These are phyloP conservation scores for Euryodendron excelsum DNA, from an alignment of 148 eudicot genomes.

Conservation along the genomic window DNA sequence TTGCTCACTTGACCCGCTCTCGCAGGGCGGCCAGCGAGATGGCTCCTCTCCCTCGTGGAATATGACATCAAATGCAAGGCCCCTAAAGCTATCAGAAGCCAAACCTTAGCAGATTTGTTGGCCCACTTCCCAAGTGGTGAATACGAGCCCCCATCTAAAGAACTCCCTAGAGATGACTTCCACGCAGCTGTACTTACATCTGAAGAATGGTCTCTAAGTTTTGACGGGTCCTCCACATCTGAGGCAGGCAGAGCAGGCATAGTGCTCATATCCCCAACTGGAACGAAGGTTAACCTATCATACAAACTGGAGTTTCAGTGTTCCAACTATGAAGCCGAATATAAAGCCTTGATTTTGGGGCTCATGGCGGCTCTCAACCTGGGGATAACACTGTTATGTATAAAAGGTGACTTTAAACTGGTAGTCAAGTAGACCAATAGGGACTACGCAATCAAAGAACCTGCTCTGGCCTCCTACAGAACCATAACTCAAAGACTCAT, in stretches of 20 bases:
- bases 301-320: neutral
- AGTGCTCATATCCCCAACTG: neutral
- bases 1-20: neutral
- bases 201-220: neutral
- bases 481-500: neutral
- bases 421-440: too few species aligned
- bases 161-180: neutral
- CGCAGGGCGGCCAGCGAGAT: neutral
- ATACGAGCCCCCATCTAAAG: too few species aligned
- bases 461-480: too few species aligned
- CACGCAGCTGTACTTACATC: too few species aligned
- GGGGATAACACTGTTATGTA: neutral
- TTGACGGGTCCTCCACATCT: neutral
- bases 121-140: too few species aligned
- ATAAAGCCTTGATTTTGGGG: neutral
- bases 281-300: neutral
- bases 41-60: neutral
- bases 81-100: too few species aligned
- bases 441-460: too few species aligned
- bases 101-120: too few species aligned
- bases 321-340: neutral
- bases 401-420: constrained; percentile 4
- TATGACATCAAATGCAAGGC: too few species aligned
- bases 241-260: neutral
- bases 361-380: neutral